Conservation (phyloP, 1,284 basidiomycete species). For the Ceratobasidium papillatum region DNA sequence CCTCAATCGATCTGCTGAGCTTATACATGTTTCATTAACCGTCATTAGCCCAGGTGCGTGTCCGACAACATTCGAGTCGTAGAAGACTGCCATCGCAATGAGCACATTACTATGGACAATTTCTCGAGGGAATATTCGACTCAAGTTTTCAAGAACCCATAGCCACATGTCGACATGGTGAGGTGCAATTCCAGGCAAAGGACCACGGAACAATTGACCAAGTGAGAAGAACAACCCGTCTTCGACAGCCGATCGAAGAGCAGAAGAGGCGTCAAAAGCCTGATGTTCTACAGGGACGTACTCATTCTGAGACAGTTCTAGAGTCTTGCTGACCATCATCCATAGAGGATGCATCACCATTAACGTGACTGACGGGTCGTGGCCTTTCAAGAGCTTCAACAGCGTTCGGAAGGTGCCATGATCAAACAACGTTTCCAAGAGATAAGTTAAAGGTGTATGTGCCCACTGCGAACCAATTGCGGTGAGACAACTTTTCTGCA, state of each 20-base stretch:
- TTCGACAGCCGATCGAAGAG: not conserved
- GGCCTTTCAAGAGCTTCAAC: not conserved
- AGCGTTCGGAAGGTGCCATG: not conserved
- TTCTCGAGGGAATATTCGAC: not conserved
- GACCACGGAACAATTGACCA: not conserved
- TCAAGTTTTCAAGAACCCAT: not conserved
- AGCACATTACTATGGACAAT: constrained; percentile 15
- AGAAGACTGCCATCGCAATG: not conserved
- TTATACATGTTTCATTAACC: not conserved
- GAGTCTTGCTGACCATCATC: constrained; percentile 12
- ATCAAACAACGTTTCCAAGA: not conserved
- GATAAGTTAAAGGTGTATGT: not conserved
- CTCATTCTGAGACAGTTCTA: not conserved
- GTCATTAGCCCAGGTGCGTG: not conserved
- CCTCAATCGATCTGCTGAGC: not conserved
- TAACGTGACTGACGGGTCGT: not conserved
- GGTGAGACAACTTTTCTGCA: not conserved
- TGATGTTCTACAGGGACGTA: not conserved
- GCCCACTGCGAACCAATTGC: constrained; percentile 13
- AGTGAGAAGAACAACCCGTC: constrained; percentile 9
- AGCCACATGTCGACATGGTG: constrained; percentile 16
- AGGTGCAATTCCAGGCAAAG: not conserved
- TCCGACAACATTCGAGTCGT: not conserved
- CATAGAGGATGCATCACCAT: constrained; percentile 5
- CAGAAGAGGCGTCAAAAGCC: not conserved